Evolutionary conservation across 768 basidiomycete genomes (phyloP), one percentile per base, ranked within the genome.

Genomic region (Hypholoma fasciculare): DNA sequence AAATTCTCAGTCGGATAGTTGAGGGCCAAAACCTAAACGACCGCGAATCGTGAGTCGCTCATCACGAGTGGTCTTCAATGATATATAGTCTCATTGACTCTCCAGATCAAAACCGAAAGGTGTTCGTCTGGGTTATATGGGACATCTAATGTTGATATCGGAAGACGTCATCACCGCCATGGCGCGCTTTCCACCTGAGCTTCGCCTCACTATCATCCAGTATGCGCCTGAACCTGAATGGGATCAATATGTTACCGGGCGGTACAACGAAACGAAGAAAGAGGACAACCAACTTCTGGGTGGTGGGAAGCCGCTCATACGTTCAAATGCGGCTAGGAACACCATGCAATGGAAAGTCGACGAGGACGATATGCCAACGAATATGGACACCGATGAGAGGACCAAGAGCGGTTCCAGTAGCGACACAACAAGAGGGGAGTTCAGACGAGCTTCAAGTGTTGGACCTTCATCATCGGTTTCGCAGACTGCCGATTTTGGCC

Each of bases 131-230:
- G 96, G 95, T 2, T 96, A 93, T 74, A 98, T 98, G 96, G 96
- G 96, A 0, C 96, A 99, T 71, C 82, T 98, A 14, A 92, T 90
- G 12, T 85, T 98, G 63, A 94, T 99, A 64, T 89, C 95, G 0
- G 97, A 98, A 72, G 96, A 98, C 66, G 87, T 97, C 17, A 88
- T 97, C 69, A 86, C 86, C 56, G 91, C 96, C 8, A 82, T 98
- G 58, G 88, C 93, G 19, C 88, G 91, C 52, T 95, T 92, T 74
- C 94, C 96, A 0, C 78, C 82, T 14, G 93, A 95, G 30, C 78
- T 97, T 20, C 81, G 86, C 23, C 76, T 79, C 1, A 74, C 79
- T 56, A 82, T 97, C 58, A 78, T 82, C 46, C 76, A 79, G 49
- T 86, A 84, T 59, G 88, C 89, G 30, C 91, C 92, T 3, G 85